A percentile compares a stretch with the other conserved stretches of the same genome.
These are phyloP conservation scores for Coemansia sp. DNA, from an alignment of 192 early-diverging fungal genomes.

Conservation along the genomic window DNA sequence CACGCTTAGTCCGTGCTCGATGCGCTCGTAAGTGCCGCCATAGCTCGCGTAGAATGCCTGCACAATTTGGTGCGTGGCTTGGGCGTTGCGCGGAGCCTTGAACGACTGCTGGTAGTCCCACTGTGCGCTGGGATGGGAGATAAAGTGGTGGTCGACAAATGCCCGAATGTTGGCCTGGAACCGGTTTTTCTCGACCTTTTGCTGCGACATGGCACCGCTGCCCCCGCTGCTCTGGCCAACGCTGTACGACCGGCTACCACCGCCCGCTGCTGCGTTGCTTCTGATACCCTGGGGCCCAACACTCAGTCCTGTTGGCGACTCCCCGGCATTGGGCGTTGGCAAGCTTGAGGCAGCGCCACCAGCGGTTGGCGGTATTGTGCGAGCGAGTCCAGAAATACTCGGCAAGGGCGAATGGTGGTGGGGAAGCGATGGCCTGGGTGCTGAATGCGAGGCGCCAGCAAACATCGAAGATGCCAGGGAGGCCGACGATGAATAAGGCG, in stretches of 20 bases:
- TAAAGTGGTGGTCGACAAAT: constrained; percentile 51
- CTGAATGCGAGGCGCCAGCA: constrained; percentile 18
- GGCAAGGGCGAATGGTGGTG: constrained; percentile 8
- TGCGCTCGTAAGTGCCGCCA: constrained; percentile 39
- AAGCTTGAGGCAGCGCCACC: constrained; percentile 4
- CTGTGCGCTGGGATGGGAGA: constrained; percentile 11
- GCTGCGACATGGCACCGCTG: constrained; percentile 16
- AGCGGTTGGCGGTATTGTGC: neutral
- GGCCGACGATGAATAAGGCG: constrained; percentile 14
- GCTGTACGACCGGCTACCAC: constrained; percentile 8
- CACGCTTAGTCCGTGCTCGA: constrained; percentile 51
- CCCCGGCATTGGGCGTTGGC: constrained; percentile 17
- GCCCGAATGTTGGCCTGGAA: constrained; percentile 53
- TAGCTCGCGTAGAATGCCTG: constrained; percentile 30
- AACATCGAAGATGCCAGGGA: constrained; percentile 15
- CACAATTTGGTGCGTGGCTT: constrained; percentile 41
- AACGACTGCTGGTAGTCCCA: constrained; percentile 56
- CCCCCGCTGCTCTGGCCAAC: neutral
- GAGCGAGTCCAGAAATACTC: constrained; percentile 7
- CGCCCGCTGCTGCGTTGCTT: constrained; percentile 1
- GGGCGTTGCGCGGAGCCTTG: constrained; percentile 51
- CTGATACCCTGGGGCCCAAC: neutral
- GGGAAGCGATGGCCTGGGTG: constrained; percentile 24
- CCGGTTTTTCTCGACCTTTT: constrained; percentile 50
- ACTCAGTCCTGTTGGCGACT: constrained; percentile 19